phyloP scores from a whole-genome alignment of 345 rosid species.

The Eucalyptus shirleyi region DNA sequence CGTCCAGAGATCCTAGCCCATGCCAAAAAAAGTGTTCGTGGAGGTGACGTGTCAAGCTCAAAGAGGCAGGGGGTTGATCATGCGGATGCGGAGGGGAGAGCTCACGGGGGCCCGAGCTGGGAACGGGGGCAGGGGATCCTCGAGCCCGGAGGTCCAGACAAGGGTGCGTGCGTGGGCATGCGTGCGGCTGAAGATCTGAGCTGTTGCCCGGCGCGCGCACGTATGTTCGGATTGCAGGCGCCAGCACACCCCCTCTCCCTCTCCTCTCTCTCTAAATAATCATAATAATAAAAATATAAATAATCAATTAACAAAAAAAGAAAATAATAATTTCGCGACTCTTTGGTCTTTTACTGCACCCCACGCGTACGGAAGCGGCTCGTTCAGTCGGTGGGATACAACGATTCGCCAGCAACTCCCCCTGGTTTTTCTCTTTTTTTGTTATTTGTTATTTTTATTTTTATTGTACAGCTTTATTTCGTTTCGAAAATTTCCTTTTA shows the following conservation, averaged over 20 bases:
- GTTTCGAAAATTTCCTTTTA: not conserved
- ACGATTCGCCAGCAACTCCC: not conserved
- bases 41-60: not conserved
- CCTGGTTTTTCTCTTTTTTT: accelerated
- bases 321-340: no score
- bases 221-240: not conserved
- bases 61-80: not conserved
- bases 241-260: not conserved
- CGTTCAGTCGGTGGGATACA: not conserved
- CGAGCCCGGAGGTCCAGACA: not conserved
- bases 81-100: not conserved
- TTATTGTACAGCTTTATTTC: not conserved
- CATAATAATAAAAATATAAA: not conserved
- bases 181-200: not conserved
- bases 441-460: not conserved
- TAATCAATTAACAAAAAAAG: not conserved
- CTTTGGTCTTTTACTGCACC: not conserved
- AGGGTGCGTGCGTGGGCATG: not conserved
- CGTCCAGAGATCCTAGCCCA: not conserved
- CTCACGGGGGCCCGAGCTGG: not conserved
- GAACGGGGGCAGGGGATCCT: not conserved
- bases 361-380: not conserved
- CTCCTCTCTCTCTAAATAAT: not conserved
- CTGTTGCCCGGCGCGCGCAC: not conserved
- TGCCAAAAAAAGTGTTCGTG: no score